Conservation (phyloP, 805 yeast species). For the Schwanniomyces vanrijiae region DNA sequence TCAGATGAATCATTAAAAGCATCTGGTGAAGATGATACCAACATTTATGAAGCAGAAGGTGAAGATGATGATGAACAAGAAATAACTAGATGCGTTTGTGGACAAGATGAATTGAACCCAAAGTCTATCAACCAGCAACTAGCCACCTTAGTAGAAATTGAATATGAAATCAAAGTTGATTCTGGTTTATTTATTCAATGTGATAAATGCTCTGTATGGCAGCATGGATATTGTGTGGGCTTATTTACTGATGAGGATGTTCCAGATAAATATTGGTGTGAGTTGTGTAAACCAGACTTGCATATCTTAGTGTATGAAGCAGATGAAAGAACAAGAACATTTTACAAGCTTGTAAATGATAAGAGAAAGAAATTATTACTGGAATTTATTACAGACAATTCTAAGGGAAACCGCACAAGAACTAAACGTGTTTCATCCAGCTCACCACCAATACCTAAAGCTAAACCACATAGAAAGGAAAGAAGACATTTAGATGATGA, state of each 20-base stretch:
- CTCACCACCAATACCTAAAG: conserved; percentile 17
- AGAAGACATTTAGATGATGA: conserved; percentile 33
- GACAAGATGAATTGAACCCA: conserved; percentile 35
- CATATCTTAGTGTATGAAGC: conserved; percentile 52
- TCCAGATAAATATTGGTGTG: conserved; percentile 96
- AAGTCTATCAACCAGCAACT: conserved; percentile 24
- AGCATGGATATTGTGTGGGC: conserved; percentile 95
- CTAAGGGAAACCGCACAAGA: conserved; percentile 10
- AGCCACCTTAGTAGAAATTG: conserved; percentile 23
- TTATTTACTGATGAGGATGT: conserved; percentile 69
- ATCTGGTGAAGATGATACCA: conserved; percentile 17
- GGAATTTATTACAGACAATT: conserved; percentile 16
- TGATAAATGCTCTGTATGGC: conserved; percentile 95
- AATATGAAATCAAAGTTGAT: conserved; percentile 41
- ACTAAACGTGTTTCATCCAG: conserved; percentile 21
- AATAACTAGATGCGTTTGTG: conserved; percentile 44
- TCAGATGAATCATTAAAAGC: conserved; percentile 9
- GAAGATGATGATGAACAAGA: conserved; percentile 39
- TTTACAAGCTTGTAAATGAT: conserved; percentile 43
- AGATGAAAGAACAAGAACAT: conserved; percentile 26
- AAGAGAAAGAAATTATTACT: conserved; percentile 34
- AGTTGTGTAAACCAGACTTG: conserved; percentile 80
- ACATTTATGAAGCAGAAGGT: conserved; percentile 20
- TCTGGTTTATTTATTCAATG: conserved; percentile 77
- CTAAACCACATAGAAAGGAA: conserved; percentile 26